A percentile compares a stretch with the other conserved stretches of the same genome.
Conservation (phyloP, 108 stramenopile genomes). For the Cyclotella kingstonii region DNA sequence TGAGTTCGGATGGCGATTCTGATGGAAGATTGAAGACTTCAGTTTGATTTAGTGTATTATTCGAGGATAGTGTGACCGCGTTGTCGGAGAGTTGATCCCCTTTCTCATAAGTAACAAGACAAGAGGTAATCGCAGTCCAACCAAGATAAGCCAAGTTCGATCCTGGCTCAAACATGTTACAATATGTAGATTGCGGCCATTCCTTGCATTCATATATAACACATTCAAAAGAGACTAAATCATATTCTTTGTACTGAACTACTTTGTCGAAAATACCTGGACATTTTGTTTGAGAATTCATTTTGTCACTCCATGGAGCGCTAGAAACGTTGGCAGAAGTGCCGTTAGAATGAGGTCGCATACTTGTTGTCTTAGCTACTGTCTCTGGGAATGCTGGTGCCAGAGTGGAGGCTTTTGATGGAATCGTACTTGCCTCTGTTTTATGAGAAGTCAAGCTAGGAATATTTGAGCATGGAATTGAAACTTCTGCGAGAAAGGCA, state of each 20-base stretch:
- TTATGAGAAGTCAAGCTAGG: no score
- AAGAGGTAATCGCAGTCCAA: conserved; percentile 4
- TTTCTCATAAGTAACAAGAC: neutral
- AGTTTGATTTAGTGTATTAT: neutral
- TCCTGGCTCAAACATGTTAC: conserved; percentile 8
- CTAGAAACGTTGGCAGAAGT: no score
- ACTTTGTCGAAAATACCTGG: conserved; percentile 2
- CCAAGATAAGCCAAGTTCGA: neutral
- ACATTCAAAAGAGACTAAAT: conserved; percentile 2
- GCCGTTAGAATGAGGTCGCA: no score
- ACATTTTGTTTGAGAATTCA: conserved; percentile 11
- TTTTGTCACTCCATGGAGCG: no score
- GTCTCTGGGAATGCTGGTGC: no score
- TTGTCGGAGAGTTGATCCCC: neutral
- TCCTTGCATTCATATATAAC: conserved; percentile 8
- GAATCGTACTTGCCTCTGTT: no score
- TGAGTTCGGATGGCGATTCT: neutral
- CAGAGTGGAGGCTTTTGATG: no score
- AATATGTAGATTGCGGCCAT: conserved; percentile 1
- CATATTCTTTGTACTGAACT: conserved; percentile 2
- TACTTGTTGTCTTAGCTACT: no score
- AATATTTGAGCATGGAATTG: no score
- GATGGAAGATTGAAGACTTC: neutral
- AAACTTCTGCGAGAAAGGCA: no score
- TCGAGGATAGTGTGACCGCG: neutral